Evolutionary conservation across 495 filamentous ascomycete species (phyloP).

Genomic region (Penicillium malachiteum): DNA sequence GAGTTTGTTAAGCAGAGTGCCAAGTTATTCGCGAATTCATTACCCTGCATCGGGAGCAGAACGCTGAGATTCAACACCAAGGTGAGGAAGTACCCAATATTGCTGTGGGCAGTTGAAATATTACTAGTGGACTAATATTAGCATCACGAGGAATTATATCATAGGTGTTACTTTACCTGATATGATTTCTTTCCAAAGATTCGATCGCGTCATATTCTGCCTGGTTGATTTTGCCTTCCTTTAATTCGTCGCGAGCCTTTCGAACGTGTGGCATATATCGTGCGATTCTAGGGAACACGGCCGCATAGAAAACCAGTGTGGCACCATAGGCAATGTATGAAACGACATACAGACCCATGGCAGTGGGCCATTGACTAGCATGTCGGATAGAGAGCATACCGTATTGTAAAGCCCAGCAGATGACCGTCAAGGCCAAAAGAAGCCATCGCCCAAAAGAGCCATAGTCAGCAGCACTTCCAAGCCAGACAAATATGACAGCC

Average conservation of each 20-base stretch:
- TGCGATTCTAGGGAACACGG: slow-evolving; percentile 47
- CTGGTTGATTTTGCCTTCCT: slow-evolving; percentile 40
- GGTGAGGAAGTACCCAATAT: slow-evolving; percentile 48
- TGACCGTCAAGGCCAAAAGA: slow-evolving; percentile 42
- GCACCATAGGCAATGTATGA: slow-evolving; percentile 49
- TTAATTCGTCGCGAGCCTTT: slow-evolving; percentile 46
- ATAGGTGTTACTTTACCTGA: slow-evolving; percentile 26
- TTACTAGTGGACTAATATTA: slow-evolving; percentile 26
- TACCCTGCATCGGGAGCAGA: slow-evolving; percentile 40
- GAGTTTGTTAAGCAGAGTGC: slow-evolving; percentile 49
- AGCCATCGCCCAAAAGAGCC: slow-evolving; percentile 51
- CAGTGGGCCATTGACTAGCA: slow-evolving; percentile 47
- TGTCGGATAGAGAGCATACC: slow-evolving; percentile 44
- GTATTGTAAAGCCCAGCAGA: slow-evolving; percentile 51
- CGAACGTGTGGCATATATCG: slow-evolving; percentile 49
- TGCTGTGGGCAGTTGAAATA: slow-evolving; percentile 50
- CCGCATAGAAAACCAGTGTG: slow-evolving; percentile 50
- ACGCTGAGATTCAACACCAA: slow-evolving; percentile 48
- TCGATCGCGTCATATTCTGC: slow-evolving; percentile 47
- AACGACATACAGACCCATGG: slow-evolving; percentile 49
- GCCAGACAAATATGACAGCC: slow-evolving; percentile 49
- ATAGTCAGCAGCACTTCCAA: slow-evolving; percentile 51
- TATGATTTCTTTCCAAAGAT: slow-evolving; percentile 49
- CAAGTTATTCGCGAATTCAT: slow-evolving; percentile 45
- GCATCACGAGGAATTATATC: background rate